Percentiles rank a stretch among this genome's conserved stretches.
phyloP scores from a whole-genome alignment of 176 grass and related monocot species.

The Oryza rufipogon region DNA sequence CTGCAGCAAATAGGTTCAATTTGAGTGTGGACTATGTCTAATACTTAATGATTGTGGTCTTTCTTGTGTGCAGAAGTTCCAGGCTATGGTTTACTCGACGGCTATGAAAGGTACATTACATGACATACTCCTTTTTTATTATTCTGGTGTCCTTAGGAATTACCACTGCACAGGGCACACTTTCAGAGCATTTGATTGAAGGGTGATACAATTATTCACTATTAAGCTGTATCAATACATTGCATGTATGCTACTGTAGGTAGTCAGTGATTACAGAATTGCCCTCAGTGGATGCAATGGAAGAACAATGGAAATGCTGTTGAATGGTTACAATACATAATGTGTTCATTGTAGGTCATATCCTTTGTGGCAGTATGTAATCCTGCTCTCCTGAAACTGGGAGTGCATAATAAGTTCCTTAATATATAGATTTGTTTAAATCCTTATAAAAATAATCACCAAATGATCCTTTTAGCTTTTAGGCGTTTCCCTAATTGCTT shows the following conservation, averaged over 20 bases:
- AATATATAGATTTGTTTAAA: not conserved
- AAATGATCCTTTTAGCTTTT: not conserved
- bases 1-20: not conserved
- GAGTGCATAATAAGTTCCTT: not conserved
- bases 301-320: not conserved
- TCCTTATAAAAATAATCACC: not conserved
- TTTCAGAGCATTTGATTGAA: conserved; percentile 8
- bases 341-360: not conserved
- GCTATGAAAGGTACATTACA: conserved; percentile 53
- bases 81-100: conserved; percentile 31
- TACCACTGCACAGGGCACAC: not conserved
- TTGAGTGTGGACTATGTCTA: not conserved
- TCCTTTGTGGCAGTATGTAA: not conserved
- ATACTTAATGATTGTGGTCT: not conserved
- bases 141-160: not conserved
- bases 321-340: conserved; percentile 22
- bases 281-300: not conserved
- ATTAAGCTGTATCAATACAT: not conserved
- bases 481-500: conserved; percentile 4
- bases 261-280: conserved; percentile 25
- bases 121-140: not conserved
- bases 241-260: not conserved
- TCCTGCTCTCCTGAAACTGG: not conserved
- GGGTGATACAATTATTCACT: not conserved
- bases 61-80: conserved; percentile 53